A percentile compares a stretch with the other conserved stretches of the same genome.
Evolutionary conservation across 192 early-diverging fungal genomes (phyloP).

Genomic region (Radiomyces spectabilis): DNA sequence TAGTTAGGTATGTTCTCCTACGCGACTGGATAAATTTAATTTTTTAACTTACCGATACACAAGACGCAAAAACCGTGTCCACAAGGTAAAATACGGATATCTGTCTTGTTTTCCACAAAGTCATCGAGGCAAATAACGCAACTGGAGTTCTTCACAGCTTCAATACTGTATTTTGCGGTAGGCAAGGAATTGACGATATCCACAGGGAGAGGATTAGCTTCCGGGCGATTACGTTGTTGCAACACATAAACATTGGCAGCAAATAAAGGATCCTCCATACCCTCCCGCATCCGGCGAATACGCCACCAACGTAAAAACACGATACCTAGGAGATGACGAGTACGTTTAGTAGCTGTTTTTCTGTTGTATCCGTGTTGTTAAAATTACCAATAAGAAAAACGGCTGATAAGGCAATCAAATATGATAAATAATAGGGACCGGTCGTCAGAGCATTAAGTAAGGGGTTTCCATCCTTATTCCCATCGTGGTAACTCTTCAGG

Average conservation of each 20-base stretch:
- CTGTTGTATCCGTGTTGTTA: not conserved
- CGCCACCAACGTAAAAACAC: slow-evolving; percentile 24
- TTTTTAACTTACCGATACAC: slow-evolving; percentile 22
- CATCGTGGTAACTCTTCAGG: not conserved
- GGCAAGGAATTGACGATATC: slow-evolving; percentile 22
- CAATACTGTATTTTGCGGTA: slow-evolving; percentile 5
- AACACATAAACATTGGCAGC: not conserved
- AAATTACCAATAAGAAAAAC: slow-evolving; percentile 18
- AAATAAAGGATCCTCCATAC: not conserved
- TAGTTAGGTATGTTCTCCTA: not conserved
- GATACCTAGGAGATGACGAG: slow-evolving; percentile 4
- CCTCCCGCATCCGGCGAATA: slow-evolving; percentile 5
- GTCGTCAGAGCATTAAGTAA: not conserved
- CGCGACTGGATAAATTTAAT: not conserved
- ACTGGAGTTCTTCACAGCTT: slow-evolving; percentile 21
- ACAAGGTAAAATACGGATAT: slow-evolving; percentile 28
- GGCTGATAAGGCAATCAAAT: slow-evolving; percentile 16
- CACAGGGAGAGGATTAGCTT: slow-evolving; percentile 11
- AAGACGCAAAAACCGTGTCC: slow-evolving; percentile 28
- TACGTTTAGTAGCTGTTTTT: not conserved
- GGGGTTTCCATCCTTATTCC: not conserved
- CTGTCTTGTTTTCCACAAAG: slow-evolving; percentile 10
- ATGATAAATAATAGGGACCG: slow-evolving; percentile 12
- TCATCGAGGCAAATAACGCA: slow-evolving; percentile 33
- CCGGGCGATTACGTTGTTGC: not conserved